phyloP scores from a whole-genome alignment of 176 grass and related monocot genomes.

The Musa beccarii region DNA sequence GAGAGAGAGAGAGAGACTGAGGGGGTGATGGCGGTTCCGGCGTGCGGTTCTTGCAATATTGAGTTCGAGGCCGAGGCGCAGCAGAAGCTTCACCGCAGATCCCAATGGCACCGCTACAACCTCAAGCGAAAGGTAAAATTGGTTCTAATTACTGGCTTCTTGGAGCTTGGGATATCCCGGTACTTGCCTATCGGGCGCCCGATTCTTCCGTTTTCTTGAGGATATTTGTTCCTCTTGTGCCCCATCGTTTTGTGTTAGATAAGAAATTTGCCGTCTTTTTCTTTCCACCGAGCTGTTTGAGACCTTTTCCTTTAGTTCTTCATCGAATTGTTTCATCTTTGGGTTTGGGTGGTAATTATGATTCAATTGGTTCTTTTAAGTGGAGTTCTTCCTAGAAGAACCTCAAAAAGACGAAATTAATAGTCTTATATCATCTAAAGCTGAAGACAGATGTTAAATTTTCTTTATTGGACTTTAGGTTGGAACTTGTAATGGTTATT shows the following conservation, averaged over 20 bases:
- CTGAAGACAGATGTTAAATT: too few species aligned
- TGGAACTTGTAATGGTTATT: too few species aligned
- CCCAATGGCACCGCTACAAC: conserved; percentile 98
- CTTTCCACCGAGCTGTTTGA: neutral
- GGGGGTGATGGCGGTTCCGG: conserved; percentile 42
- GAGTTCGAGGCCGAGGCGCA: conserved; percentile 58
- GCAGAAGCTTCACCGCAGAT: conserved; percentile 84
- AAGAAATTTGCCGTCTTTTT: neutral
- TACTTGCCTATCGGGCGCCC: neutral
- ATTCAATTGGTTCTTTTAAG: neutral
- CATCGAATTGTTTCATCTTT: neutral
- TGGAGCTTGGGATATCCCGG: neutral
- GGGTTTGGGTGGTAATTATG: neutral
- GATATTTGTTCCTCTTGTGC: neutral
- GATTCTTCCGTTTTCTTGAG: neutral
- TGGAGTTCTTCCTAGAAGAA: too few species aligned
- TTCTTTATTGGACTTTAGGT: too few species aligned
- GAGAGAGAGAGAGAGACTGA: neutral
- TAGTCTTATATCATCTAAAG: too few species aligned
- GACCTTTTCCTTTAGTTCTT: neutral
- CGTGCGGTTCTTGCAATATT: conserved; percentile 95
- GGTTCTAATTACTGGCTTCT: neutral
- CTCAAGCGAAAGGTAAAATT: conserved; percentile 87
- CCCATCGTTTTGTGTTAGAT: too few species aligned
- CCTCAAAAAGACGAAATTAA: too few species aligned